Base-by-base conservation (phyloP, 2,329 filamentous ascomycete genomes). In the Rhynchosporium secalis region DNA sequence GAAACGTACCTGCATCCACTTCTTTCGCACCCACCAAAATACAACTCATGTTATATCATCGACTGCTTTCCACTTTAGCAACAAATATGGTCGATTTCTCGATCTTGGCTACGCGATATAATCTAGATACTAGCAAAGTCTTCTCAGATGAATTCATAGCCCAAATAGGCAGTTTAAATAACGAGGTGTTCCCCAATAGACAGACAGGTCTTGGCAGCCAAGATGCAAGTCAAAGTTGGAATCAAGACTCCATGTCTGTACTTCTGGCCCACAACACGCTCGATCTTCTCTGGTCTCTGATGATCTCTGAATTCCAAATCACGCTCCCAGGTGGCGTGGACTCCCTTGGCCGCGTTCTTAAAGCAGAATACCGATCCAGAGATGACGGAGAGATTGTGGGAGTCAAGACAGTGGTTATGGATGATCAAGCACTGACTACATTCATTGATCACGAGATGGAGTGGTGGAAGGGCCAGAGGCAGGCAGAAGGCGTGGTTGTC, bases 1-100 rank as follows among this genome's bases (percentile, higher is more conserved):
- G 77, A n/a, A 82, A 81, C 2, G 72, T 91, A 2, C 92, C 1
- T 80, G 83, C 1, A 84, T 86, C 28, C 78, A 70, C 85, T 0
- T 84, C 87, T 0, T 81, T 91, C 49, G 84, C 89, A 10, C 91
- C 91, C 0, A 91, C 92, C 0, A 86, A 88, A 69, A 88, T 97
- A 64, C 95, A 99, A 73, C 80, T 98, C 0, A 92, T 96, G 76
- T 79, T 98, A 0, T 99, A 98, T 73, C 92, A 94, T 68, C 87
- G 87, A 31, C 86, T 98, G 58, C 80, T 99, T n/a, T 85, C 87
- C 9, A 82, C 87, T 2, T 85, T 98, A 70, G 90, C 89, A 0
- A 82, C 85, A 0, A 88, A 88, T 56, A 81, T 83, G 7, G 81
- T 96, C 0, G 84, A 92, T 61, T 90, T 92, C 41, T 76, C 84